Base-by-base conservation (phyloP, 73 alveolate species). In the Tetrahymena borealis region DNA sequence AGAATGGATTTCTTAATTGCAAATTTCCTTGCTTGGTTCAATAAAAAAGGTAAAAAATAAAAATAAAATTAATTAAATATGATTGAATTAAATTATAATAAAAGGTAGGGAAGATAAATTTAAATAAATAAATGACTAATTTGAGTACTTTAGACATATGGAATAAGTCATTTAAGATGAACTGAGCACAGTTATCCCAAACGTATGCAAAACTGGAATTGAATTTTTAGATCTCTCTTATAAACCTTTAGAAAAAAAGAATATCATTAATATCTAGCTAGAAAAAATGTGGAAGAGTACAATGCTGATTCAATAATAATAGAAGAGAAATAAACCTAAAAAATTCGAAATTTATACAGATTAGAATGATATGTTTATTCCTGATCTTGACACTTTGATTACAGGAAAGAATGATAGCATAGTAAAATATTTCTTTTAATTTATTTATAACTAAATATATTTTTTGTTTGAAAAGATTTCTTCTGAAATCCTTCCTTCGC, bases 361-460 rank as follows among this genome's bases (percentile, higher is more conserved):
- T n/a, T 6, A 60, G 28, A 60, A n/a, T 60, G 85, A 60, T 5
- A 18, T 78, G 20, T 91, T 79, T 40, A 93, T 93, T 91, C 95
- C 95, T 6, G 95, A 93, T 93, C 78, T 93, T 7, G 95, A 93
- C 33, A 85, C 91, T 32, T 78, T 93, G 8, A 93, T 93, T 85
- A 93, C 93, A 79, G 95, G 95, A 7, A 92, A 38, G 20, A 93
- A 79, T 24, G 91, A 93, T 15, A 90, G 91, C 91, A 60, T 93
- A 3, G 93, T 93, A n/a, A 39, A 78, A 20, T 60, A 24, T 60
- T 15, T 0, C n/a, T 20, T 6, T 24, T 9, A 6, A 3, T 15
- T 0, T 24, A 60, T 0, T 6, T 24, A 60, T 20, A 24, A 41
- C 20, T 41, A 9, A 60, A 24, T 60, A 24, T 20, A 15, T 2